Conservation (phyloP, 345 rosid species). For the Euphorbia peplus region DNA sequence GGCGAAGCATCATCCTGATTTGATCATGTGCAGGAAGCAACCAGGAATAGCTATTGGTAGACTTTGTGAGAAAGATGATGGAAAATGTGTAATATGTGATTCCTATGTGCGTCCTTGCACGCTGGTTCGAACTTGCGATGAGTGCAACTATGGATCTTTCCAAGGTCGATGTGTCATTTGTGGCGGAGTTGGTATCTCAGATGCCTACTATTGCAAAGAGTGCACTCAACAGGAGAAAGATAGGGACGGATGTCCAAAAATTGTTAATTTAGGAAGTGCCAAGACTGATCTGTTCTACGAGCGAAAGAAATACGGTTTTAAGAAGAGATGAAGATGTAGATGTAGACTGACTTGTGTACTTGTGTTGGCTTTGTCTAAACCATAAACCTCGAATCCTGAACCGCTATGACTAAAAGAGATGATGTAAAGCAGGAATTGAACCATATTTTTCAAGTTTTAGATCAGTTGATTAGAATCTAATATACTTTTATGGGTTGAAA, state of each 20-base stretch:
- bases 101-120: conserved; percentile 80
- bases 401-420: too few relatives aligned
- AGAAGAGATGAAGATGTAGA: conserved; percentile 39
- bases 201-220: conserved; percentile 73
- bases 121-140: conserved; percentile 65
- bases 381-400: too few relatives aligned
- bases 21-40: conserved; percentile 75
- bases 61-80: conserved; percentile 62
- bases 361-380: not conserved
- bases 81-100: conserved; percentile 70
- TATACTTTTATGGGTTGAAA: too few relatives aligned
- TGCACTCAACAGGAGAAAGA: conserved; percentile 75
- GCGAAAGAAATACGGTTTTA: conserved; percentile 63
- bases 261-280: conserved; percentile 63
- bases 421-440: too few relatives aligned
- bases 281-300: conserved; percentile 64
- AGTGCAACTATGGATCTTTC: conserved; percentile 74
- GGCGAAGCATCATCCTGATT: conserved; percentile 81
- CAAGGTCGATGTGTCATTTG: conserved; percentile 73
- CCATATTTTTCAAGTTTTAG: too few relatives aligned
- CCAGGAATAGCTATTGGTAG: conserved; percentile 75
- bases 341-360: too few relatives aligned
- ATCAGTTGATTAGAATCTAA: too few relatives aligned
- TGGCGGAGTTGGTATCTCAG: conserved; percentile 71
- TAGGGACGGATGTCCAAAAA: conserved; percentile 68